Conservation (phyloP, 2,329 filamentous ascomycete species). For the Sporothrix phasma region DNA sequence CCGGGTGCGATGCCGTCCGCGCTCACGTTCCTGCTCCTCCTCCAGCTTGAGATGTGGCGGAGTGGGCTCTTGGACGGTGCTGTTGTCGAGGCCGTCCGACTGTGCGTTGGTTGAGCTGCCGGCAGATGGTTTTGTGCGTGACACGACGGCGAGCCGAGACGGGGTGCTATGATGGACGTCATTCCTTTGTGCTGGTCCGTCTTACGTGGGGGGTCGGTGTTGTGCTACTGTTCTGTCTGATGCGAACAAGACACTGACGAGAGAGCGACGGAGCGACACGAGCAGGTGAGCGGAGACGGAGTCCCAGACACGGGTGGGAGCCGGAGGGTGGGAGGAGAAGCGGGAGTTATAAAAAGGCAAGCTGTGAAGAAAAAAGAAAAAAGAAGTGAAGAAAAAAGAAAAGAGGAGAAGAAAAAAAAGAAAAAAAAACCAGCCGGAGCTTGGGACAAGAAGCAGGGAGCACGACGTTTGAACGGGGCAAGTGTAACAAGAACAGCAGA, state of each 20-base stretch:
- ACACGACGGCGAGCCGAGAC: slow-evolving; percentile 26
- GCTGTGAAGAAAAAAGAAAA: not conserved
- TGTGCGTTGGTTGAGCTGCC: not conserved
- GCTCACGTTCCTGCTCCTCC: slow-evolving; percentile 25
- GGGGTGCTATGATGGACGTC: slow-evolving; percentile 31
- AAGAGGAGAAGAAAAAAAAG: not conserved
- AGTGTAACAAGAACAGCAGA: not conserved
- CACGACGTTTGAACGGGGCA: slow-evolving; percentile 1
- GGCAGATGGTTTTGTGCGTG: slow-evolving; percentile 28
- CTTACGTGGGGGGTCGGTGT: not conserved
- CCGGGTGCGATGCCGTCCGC: slow-evolving; percentile 33
- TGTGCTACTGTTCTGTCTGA: not conserved
- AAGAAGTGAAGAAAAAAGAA: not conserved
- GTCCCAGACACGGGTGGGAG: not conserved
- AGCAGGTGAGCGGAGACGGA: not conserved
- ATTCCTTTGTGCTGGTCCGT: slow-evolving; percentile 21
- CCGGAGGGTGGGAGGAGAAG: not conserved
- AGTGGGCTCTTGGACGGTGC: slow-evolving; percentile 31
- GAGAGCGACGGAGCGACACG: no score
- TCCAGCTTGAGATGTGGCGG: slow-evolving; percentile 35
- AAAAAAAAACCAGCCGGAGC: not conserved
- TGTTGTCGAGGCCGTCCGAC: slow-evolving; percentile 20
- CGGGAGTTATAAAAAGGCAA: no score
- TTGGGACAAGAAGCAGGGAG: not conserved
- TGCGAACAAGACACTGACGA: no score